Conservation (phyloP, 495 filamentous ascomycete species). For the Hypoxylon cercidicola region DNA sequence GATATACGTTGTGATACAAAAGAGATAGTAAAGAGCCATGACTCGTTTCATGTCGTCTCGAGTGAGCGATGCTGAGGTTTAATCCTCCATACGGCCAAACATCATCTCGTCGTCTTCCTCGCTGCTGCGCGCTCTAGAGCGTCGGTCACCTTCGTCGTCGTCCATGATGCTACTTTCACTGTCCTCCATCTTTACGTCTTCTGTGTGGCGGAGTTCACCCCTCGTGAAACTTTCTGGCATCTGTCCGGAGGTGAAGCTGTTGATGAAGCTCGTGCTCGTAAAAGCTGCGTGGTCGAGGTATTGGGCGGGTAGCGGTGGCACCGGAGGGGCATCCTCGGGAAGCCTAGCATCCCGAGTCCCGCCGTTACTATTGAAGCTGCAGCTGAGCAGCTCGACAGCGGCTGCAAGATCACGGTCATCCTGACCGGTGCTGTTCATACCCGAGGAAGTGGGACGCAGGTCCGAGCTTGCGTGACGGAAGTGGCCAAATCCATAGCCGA, state of each 20-base stretch:
- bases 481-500: slow-evolving; percentile 64
- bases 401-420: slow-evolving; percentile 89
- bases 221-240: slow-evolving; percentile 62
- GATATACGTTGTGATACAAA: slow-evolving; percentile 59
- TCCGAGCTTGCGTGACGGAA: slow-evolving; percentile 66
- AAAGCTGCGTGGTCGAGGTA: slow-evolving; percentile 66
- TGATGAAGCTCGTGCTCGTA: slow-evolving; percentile 60
- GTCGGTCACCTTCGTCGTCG: slow-evolving; percentile 81
- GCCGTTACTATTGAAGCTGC: slow-evolving; percentile 82
- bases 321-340: slow-evolving; percentile 81
- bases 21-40: slow-evolving; percentile 46
- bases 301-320: slow-evolving; percentile 81
- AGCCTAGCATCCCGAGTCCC: slow-evolving; percentile 74
- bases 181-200: slow-evolving; percentile 76
- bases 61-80: slow-evolving; percentile 40
- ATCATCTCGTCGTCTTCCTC: slow-evolving; percentile 92
- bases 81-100: slow-evolving; percentile 97
- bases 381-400: slow-evolving; percentile 86
- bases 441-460: slow-evolving; percentile 69
- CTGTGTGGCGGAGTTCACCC: slow-evolving; percentile 53
- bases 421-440: slow-evolving; percentile 67
- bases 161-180: slow-evolving; percentile 73
- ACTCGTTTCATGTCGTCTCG: slow-evolving; percentile 41
- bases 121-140: slow-evolving; percentile 71
- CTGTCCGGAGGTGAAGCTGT: slow-evolving; percentile 62